phyloP scores from a whole-genome alignment of 2,329 filamentous ascomycete species.

The Curvularia lunata region DNA sequence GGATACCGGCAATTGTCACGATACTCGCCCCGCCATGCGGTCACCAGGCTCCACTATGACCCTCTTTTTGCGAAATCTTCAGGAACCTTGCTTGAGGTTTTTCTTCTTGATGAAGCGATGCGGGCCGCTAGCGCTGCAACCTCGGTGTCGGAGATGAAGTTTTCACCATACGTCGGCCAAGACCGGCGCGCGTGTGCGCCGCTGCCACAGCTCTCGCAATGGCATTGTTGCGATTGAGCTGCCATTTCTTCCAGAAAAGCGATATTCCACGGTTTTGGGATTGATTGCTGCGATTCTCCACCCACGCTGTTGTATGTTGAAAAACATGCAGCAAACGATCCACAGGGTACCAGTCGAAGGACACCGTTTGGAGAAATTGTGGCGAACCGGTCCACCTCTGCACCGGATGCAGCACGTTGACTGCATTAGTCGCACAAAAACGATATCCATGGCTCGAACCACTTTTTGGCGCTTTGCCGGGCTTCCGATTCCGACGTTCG shows the following conservation, averaged over 20 bases:
- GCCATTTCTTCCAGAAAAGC: background rate
- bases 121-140: conserved; percentile 34
- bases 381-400: conserved; percentile 1
- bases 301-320: background rate
- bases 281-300: background rate
- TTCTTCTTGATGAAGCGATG: conserved; percentile 17
- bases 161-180: conserved; percentile 26
- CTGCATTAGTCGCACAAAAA: conserved; percentile 1
- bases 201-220: conserved; percentile 1
- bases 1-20: conserved; percentile 13
- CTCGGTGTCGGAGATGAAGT: conserved; percentile 26
- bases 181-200: conserved; percentile 22
- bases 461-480: background rate
- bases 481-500: conserved; percentile 3
- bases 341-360: background rate
- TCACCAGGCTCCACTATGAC: conserved; percentile 25
- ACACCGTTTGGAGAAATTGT: conserved; percentile 5
- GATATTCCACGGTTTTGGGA: background rate
- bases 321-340: background rate
- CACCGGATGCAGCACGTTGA: background rate
- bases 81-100: conserved; percentile 23
- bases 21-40: conserved; percentile 11
- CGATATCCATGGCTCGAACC: background rate
- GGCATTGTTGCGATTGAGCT: background rate
- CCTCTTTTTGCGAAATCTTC: conserved; percentile 30